Evolutionary conservation across 2,329 filamentous ascomycete genomes (phyloP), one percentile per base, ranked within the genome.

Genomic region (Talaromyces sp.): DNA sequence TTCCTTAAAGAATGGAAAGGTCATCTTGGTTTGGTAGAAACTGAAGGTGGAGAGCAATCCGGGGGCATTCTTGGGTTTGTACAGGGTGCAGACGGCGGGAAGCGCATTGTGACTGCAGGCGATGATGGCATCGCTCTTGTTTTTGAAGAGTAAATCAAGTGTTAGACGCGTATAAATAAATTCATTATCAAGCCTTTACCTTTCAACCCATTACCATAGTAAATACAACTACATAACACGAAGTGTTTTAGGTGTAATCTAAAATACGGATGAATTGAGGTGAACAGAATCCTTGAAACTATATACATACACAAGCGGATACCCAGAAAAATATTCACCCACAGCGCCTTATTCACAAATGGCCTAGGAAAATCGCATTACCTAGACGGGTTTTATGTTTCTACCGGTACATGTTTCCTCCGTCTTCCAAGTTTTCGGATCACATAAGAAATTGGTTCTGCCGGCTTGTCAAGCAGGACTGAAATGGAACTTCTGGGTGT

Each of bases 61-160:
- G 93, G 93, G 36, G 93, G 93, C 58, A 88, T 98, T 9, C 77
- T 98, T 67, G 93, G 89, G 0, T 99, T 98, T 72, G 93, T 96
- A 58, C 92, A 97, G 76, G 82, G 81, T 2, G 87, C 88, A 7
- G 47, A 22, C 22, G 83, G 88, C 72, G 91, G 91, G 0, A 85
- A 87, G 74, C 83, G 87, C 66, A 81, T 98, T 55, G 84, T 96
- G 4, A 98, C 95, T 6, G 95, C 92, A 1, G 95, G 95, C 27
- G 95, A 99, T 77, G 95, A 99, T 69, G 76, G 77, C 9, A 73
- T 81, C 59, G 71, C 75, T 5, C 68, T 82, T 58, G 74, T 81
- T 30, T 82, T 81, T 65, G 76, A 78, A 63, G 75, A 78, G 57
- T 74, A 69, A 64, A 22, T 32, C 5, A 51, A 51, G 10, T 28